Percentiles rank a stretch among this genome's conserved stretches.
Conservation (phyloP, 176 grass and related monocot species). For the Elymus sibiricus region DNA sequence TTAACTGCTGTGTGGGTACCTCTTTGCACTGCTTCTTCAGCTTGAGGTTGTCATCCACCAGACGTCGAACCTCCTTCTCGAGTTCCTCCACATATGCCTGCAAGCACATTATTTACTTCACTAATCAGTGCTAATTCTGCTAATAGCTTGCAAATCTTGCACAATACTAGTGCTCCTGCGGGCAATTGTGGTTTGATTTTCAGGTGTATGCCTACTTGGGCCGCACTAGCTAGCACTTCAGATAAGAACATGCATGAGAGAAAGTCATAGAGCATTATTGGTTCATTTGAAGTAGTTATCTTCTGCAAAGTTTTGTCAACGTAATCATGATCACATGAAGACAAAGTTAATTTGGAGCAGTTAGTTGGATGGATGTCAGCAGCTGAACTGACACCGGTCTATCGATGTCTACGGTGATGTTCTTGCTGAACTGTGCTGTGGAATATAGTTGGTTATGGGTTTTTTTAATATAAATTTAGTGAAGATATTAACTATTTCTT, state of each 20-base stretch:
- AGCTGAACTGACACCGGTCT: neutral
- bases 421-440: neutral
- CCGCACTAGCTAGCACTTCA: neutral
- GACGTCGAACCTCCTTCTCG: constrained; percentile 44
- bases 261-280: neutral
- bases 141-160: neutral
- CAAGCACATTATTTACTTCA: neutral
- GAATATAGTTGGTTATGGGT: neutral
- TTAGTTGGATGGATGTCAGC: neutral
- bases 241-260: neutral
- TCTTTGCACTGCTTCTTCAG: constrained; percentile 61
- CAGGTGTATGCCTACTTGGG: neutral
- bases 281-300: neutral
- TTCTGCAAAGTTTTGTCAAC: neutral
- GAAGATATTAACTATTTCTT: too few species aligned
- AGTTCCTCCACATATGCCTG: constrained; percentile 58
- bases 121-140: neutral
- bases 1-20: constrained; percentile 7
- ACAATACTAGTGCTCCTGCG: neutral
- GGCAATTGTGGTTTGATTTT: neutral
- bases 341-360: neutral
- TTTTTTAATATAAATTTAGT: neutral
- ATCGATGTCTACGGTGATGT: neutral
- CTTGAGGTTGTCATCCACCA: constrained; percentile 53
- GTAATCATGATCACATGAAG: neutral